Percentiles rank a stretch among this genome's conserved stretches.
phyloP scores from a whole-genome alignment of 176 grass and related monocot species.

The Thalia dealbata region DNA sequence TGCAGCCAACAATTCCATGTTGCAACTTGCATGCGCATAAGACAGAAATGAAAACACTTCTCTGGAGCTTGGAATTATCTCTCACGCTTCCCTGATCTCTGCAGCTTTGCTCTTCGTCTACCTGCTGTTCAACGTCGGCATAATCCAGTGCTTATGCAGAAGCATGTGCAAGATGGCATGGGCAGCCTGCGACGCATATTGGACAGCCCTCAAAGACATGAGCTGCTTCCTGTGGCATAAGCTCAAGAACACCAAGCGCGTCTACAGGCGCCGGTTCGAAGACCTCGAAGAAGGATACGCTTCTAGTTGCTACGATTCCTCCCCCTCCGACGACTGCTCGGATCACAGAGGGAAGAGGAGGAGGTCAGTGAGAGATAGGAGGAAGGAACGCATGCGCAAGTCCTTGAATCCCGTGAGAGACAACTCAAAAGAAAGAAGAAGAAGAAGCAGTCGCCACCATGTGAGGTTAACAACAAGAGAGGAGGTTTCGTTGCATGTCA shows the following conservation, averaged over 20 bases:
- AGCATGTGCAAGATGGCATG: constrained; percentile 27
- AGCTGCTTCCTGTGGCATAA: constrained; percentile 22
- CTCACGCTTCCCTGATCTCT: not conserved
- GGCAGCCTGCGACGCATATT: constrained; percentile 15
- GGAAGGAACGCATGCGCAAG: not conserved
- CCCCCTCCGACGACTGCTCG: not conserved
- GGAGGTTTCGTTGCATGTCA: constrained; percentile 16
- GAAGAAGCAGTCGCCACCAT: not conserved
- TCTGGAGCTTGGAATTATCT: too few relatives aligned
- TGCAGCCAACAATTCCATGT: not conserved
- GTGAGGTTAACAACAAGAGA: constrained; percentile 18
- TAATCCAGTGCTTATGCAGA: constrained; percentile 35
- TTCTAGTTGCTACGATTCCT: constrained; percentile 6
- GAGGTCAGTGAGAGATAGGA: constrained; percentile 2
- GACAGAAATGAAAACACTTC: not conserved
- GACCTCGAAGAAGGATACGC: constrained; percentile 13
- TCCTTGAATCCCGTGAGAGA: not conserved
- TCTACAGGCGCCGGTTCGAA: constrained; percentile 8
- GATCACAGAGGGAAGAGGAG: not conserved
- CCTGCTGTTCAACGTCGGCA: constrained; percentile 24
- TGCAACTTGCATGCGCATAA: not conserved
- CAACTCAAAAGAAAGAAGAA: constrained; percentile 6
- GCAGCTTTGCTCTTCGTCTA: constrained; percentile 24
- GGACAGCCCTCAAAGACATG: not conserved
- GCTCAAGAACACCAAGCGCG: constrained; percentile 29